phyloP scores from a whole-genome alignment of 352 stramenopile genomes.

The Pythium monospermum region DNA sequence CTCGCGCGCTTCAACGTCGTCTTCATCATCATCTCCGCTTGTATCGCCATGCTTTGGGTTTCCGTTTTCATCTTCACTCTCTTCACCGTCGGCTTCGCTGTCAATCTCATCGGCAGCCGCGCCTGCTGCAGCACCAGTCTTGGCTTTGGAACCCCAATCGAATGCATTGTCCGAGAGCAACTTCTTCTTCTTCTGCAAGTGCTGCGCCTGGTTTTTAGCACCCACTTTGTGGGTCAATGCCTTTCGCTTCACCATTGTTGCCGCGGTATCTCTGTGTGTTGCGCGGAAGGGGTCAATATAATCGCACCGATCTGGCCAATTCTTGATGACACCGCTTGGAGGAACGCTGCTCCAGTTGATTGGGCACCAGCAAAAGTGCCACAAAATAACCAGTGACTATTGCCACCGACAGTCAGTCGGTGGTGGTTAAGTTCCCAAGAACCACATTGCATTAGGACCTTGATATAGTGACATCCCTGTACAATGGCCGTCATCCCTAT shows the following conservation, averaged over 20 bases:
- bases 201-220: slow-evolving; percentile 20
- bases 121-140: slow-evolving; percentile 14
- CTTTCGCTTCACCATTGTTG: slow-evolving; percentile 50
- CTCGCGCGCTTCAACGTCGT: slow-evolving; percentile 64
- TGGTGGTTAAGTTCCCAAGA: background rate
- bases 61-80: slow-evolving; percentile 23
- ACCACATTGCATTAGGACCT: background rate
- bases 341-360: slow-evolving; percentile 8
- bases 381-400: slow-evolving; percentile 12
- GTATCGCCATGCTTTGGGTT: slow-evolving; percentile 26
- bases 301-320: background rate
- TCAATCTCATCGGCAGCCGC: slow-evolving; percentile 70
- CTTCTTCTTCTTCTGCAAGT: slow-evolving; percentile 56
- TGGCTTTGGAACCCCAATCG: slow-evolving; percentile 39
- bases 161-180: slow-evolving; percentile 70
- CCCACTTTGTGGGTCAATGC: slow-evolving; percentile 23
- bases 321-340: slow-evolving; percentile 15
- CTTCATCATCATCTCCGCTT: slow-evolving; percentile 30
- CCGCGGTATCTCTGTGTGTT: background rate
- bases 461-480: slow-evolving; percentile 16
- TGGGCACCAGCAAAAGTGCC: slow-evolving; percentile 19
- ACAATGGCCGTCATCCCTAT: slow-evolving; percentile 5
- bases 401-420: slow-evolving; percentile 5
- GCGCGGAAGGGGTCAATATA: background rate
- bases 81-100: slow-evolving; percentile 45